A percentile compares a stretch with the other conserved stretches of the same genome.
Evolutionary conservation across 1,284 basidiomycete species (phyloP).

Genomic region (Stygiomarasmius scandens): DNA sequence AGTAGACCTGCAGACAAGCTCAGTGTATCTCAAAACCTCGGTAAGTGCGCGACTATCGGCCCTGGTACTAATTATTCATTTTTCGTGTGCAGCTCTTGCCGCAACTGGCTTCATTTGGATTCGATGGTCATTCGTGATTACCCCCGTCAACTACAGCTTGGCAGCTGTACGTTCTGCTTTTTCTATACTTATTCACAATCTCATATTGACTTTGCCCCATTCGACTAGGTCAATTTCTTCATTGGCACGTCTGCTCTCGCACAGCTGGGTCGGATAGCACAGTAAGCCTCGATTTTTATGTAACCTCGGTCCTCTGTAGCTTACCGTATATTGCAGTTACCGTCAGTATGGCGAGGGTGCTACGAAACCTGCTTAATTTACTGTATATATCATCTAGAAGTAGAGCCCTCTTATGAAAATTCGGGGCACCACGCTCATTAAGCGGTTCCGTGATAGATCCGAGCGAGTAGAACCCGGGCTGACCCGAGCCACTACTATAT

Average conservation of each 20-base stretch:
- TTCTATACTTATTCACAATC: constrained; percentile 1
- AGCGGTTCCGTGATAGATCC: no score
- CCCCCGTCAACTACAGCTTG: constrained; percentile 94
- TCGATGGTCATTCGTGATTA: constrained; percentile 96
- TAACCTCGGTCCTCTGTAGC: no score
- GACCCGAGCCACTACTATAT: no score
- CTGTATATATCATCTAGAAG: no score
- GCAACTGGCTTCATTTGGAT: constrained; percentile 98
- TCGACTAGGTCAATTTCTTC: constrained; percentile 93
- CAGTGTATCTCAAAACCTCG: constrained; percentile 90
- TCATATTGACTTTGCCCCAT: no score
- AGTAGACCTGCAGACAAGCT: constrained; percentile 92
- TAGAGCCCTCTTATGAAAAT: no score
- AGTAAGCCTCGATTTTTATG: constrained; percentile 50
- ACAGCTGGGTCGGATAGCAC: constrained; percentile 85
- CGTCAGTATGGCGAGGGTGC: constrained; percentile 42
- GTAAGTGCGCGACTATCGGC: constrained; percentile 43
- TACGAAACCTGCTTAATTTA: constrained; percentile 27
- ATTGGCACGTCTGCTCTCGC: constrained; percentile 89
- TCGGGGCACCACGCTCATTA: no score
- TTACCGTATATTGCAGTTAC: constrained; percentile 36
- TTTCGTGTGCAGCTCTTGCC: constrained; percentile 65
- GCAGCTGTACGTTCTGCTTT: constrained; percentile 70
- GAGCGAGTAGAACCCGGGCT: no score
- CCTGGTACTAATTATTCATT: constrained; percentile 5